Conservation (phyloP, 2,329 filamentous ascomycete species). For the Alternaria sp. region DNA sequence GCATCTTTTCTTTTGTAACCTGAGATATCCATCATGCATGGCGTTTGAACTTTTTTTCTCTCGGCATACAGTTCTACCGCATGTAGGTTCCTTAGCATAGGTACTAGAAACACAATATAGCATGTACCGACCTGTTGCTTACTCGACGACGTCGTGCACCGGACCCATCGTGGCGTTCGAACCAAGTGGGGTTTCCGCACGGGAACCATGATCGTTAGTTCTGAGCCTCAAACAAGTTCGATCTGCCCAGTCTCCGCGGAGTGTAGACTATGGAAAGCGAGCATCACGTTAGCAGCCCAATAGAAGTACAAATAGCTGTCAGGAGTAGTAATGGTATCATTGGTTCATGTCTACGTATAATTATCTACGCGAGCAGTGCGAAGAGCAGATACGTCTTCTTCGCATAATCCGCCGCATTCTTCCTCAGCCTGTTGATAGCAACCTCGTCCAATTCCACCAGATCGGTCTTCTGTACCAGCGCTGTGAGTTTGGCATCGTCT, state of each 20-base stretch:
- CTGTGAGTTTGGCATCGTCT: slow-evolving; percentile 5
- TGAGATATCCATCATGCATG: slow-evolving; percentile 8
- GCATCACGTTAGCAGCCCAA: background rate
- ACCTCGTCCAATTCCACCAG: slow-evolving; percentile 56
- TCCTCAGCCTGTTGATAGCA: slow-evolving; percentile 62
- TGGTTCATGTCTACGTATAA: background rate
- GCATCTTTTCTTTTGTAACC: background rate
- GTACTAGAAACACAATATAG: background rate
- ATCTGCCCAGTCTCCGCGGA: background rate
- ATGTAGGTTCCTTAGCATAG: background rate
- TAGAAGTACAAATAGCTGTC: background rate
- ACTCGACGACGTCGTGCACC: background rate
- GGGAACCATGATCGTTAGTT: background rate
- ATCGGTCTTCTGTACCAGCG: slow-evolving; percentile 43
- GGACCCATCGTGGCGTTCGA: background rate
- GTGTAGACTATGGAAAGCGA: background rate
- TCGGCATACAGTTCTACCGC: background rate
- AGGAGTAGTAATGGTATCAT: background rate
- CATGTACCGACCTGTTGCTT: too few species aligned
- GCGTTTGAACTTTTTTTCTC: background rate
- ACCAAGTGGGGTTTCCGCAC: background rate
- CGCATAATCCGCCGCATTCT: slow-evolving; percentile 77
- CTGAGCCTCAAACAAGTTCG: background rate
- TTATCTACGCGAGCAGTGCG: slow-evolving; percentile 64
- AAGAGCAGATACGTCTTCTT: slow-evolving; percentile 83